Evolutionary conservation across 805 yeast genomes (phyloP).

Genomic region (Lipomyces yamadae): DNA sequence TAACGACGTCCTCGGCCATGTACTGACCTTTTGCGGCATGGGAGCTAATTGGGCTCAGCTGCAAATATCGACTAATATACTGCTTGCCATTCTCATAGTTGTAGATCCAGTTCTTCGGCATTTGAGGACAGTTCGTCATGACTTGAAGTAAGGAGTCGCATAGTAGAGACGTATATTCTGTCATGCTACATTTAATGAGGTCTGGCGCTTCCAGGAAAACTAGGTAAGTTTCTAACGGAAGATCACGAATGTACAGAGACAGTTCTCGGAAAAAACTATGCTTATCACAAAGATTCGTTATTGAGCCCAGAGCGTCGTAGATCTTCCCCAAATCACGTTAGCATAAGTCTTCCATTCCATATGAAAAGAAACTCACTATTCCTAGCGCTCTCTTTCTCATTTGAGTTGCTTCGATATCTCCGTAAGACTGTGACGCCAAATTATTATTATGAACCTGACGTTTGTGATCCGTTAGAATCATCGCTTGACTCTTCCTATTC

Average conservation of each 20-base stretch:
- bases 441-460: neutral
- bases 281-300: slow-evolving; percentile 11
- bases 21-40: neutral
- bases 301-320: slow-evolving; percentile 21
- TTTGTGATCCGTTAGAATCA: neutral
- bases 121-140: slow-evolving; percentile 1
- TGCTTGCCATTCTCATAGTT: slow-evolving; percentile 18
- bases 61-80: slow-evolving; percentile 17
- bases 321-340: neutral
- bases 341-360: neutral
- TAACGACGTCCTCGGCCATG: slow-evolving; percentile 15
- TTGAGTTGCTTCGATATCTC: slow-evolving; percentile 16
- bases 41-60: slow-evolving; percentile 6
- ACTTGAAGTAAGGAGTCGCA: slow-evolving; percentile 20
- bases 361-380: slow-evolving; percentile 2
- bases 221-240: slow-evolving; percentile 13
- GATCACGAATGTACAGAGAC: slow-evolving; percentile 18
- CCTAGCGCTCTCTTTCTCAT: slow-evolving; percentile 19
- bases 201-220: slow-evolving; percentile 28
- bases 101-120: slow-evolving; percentile 26
- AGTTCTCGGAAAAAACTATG: slow-evolving; percentile 23
- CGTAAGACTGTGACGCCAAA: neutral
- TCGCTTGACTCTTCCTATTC: slow-evolving; percentile 6
- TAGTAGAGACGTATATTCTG: slow-evolving; percentile 15
- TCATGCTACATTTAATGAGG: slow-evolving; percentile 7